These are phyloP conservation scores for Hyphopichia burtonii DNA, from an alignment of 1,139 yeast species.

Conservation along the genomic window DNA sequence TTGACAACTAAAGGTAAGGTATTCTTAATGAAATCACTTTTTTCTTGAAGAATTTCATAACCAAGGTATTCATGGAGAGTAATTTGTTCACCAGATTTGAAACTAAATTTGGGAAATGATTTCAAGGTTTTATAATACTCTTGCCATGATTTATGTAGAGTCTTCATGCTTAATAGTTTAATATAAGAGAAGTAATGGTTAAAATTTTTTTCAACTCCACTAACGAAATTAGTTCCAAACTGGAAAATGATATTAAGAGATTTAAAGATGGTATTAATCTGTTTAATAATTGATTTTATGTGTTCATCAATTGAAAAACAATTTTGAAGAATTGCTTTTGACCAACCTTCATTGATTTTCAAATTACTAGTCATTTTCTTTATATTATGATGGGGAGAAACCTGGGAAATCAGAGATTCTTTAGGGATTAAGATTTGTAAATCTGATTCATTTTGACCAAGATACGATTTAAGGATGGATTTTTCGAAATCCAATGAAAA, in stretches of 20 bases:
- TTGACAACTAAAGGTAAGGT: constrained; percentile 32
- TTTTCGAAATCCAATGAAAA: constrained; percentile 24
- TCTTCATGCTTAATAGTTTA: constrained; percentile 43
- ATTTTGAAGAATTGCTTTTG: constrained; percentile 22
- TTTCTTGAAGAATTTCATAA: constrained; percentile 19
- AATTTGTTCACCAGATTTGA: constrained; percentile 15
- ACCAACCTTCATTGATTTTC: constrained; percentile 28
- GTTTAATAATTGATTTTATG: constrained; percentile 19
- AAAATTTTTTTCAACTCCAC: constrained; percentile 52
- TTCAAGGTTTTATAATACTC: constrained; percentile 38
- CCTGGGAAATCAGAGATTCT: constrained; percentile 4
- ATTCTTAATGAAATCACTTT: constrained; percentile 22
- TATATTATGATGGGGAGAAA: constrained; percentile 8
- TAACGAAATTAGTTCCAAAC: constrained; percentile 53
- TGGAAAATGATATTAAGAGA: constrained; percentile 58
- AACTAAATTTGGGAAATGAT: constrained; percentile 28
- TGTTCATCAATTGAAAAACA: constrained; percentile 18
- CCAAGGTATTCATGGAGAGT: constrained; percentile 26
- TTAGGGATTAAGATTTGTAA: constrained; percentile 7
- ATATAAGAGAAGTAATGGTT: constrained; percentile 49
- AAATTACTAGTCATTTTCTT: constrained; percentile 22
- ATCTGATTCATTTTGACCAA: constrained; percentile 12
- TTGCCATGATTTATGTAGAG: constrained; percentile 51
- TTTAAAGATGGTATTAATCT: constrained; percentile 44
- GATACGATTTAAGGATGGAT: constrained; percentile 8